phyloP scores from a whole-genome alignment of 1,139 yeast species.

The Kodamaea arcana region DNA sequence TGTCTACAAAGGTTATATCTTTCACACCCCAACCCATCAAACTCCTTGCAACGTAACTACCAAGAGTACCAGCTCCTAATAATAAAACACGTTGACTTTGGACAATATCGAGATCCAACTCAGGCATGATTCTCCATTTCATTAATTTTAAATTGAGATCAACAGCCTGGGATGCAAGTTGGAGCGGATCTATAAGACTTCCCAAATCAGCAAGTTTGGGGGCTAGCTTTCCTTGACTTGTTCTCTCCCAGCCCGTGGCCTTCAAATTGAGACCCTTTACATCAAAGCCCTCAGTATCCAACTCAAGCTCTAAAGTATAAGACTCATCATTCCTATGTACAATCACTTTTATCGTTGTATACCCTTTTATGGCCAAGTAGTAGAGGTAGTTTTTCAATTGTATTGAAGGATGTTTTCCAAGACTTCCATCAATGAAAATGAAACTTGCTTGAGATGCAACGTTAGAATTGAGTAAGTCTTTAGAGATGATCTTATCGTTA shows the following conservation, averaged over 20 bases:
- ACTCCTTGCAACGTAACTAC: slow-evolving; percentile 84
- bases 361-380: slow-evolving; percentile 43
- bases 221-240: slow-evolving; percentile 62
- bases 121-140: slow-evolving; percentile 96
- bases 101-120: slow-evolving; percentile 62
- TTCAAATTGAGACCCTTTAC: too few species aligned
- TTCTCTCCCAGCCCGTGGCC: slow-evolving; percentile 88
- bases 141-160: slow-evolving; percentile 84
- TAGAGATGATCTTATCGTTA: slow-evolving; percentile 6
- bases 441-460: slow-evolving; percentile 21
- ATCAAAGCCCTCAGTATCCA: slow-evolving; percentile 13
- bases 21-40: slow-evolving; percentile 93
- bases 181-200: slow-evolving; percentile 70
- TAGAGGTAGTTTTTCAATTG: slow-evolving; percentile 64
- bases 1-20: slow-evolving; percentile 82
- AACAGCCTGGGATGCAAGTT: slow-evolving; percentile 85
- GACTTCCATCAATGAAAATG: slow-evolving; percentile 61
- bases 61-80: slow-evolving; percentile 96
- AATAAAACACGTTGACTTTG: slow-evolving; percentile 61
- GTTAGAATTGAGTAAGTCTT: background rate
- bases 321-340: slow-evolving; percentile 11
- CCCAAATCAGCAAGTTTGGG: slow-evolving; percentile 85
- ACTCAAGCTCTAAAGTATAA: slow-evolving; percentile 15
- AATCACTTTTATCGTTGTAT: slow-evolving; percentile 36
- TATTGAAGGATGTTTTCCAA: slow-evolving; percentile 43